Evolutionary conservation across 306 rosid genomes (phyloP).

Genomic region (Casuarina cunninghamiana): DNA sequence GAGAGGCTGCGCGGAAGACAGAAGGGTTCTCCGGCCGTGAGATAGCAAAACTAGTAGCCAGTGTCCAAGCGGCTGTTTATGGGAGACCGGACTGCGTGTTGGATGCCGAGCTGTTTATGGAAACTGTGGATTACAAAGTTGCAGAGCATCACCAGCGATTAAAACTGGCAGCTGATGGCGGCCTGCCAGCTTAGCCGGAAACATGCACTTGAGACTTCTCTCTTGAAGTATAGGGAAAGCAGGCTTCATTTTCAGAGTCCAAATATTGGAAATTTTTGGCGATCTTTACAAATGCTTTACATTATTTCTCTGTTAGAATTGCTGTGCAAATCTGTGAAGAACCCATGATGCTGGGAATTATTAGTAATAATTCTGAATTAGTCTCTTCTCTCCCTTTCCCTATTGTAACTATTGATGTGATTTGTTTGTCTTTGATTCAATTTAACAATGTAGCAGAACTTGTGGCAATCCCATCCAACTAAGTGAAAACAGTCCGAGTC

Average conservation of each 20-base stretch:
- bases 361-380: background rate
- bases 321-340: background rate
- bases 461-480: too few relatives aligned
- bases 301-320: background rate
- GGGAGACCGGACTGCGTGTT: slow-evolving; percentile 82
- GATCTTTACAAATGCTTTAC: background rate
- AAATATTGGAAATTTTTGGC: background rate
- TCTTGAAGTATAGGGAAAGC: background rate
- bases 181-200: slow-evolving; percentile 35
- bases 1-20: slow-evolving; percentile 76
- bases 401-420: background rate
- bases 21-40: slow-evolving; percentile 99
- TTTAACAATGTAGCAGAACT: too few relatives aligned
- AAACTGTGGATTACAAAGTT: slow-evolving; percentile 91
- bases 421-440: background rate
- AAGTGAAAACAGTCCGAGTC: too few relatives aligned
- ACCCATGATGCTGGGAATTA: background rate
- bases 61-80: slow-evolving; percentile 98
- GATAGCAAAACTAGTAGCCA: slow-evolving; percentile 90
- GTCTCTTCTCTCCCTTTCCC: background rate
- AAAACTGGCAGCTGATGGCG: slow-evolving; percentile 80
- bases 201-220: slow-evolving; percentile 6
- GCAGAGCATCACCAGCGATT: slow-evolving; percentile 86
- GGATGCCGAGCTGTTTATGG: slow-evolving; percentile 69
- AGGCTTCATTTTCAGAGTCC: slow-evolving; percentile 6